Base-by-base conservation (phyloP, 2,329 filamentous ascomycete genomes). In the Neospermospora avenae region DNA sequence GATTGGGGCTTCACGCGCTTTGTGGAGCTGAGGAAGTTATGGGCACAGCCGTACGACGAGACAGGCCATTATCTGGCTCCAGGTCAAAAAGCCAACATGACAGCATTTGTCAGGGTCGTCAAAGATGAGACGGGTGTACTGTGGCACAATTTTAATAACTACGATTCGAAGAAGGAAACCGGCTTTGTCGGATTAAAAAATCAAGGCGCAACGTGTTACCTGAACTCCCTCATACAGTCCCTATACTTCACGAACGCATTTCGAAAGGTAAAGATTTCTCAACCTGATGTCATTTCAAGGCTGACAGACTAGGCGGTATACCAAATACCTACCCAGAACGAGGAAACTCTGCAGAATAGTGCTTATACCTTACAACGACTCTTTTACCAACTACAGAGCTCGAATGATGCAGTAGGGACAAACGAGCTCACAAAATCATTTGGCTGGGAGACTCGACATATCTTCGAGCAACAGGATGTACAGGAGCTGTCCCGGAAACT, bases 1-100 rank as follows among this genome's bases (percentile, higher is more conserved):
- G 95, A 99, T 71, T 99, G 95, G 95, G 95, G 95, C 1, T 99
- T 99, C 74, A 99, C 95, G n/a, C 82, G 93, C 58, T 99, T 98
- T 72, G 86, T 92, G 13, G 95, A 98, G 74, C 82, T 96, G 53
- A 84, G 91, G 57, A 88, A 86, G 70, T 88, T 98, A 74, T 96
- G 97, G 72, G 88, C 87, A 62, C 79, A 86, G 35, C 82, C 85
- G 1, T 96, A 89, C 84, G 89, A 95, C 59, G 84, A 85, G 22
- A 78, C 79, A 22, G 78, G 76, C 39, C 83, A 89, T 59, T 91
- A 89, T 8, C 81, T 96, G 66, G 83, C 92, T 18, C 90, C 96
- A 71, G 85, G 90, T 69, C 89, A 93, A 60, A 77, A 79, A 7
- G 89, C 87, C 70, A 91, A 90, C 71, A 86, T 96, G 70, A 95